phyloP scores from a whole-genome alignment of 1,139 yeast genomes.

The Blastobotrys indianensis region DNA sequence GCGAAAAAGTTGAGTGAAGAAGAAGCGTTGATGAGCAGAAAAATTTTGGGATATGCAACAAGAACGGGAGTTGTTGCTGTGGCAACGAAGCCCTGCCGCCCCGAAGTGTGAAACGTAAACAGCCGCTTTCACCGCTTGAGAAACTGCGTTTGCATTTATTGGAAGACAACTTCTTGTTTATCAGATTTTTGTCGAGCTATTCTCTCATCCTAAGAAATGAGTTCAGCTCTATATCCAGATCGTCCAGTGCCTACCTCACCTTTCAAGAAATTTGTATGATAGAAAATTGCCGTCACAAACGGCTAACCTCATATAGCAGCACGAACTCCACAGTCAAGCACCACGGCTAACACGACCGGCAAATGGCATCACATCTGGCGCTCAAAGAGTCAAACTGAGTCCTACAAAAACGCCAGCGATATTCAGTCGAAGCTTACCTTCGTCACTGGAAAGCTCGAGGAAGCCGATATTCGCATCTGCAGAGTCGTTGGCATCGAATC shows the following conservation, averaged over 20 bases:
- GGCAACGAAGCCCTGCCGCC: neutral
- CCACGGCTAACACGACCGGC: neutral
- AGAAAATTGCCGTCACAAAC: neutral
- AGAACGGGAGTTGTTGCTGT: neutral
- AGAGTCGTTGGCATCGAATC: constrained; percentile 9
- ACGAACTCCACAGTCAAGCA: neutral
- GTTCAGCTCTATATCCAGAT: constrained; percentile 13
- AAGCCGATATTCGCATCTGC: constrained; percentile 3
- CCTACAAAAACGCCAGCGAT: constrained; percentile 3
- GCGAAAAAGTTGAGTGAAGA: neutral
- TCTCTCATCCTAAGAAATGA: constrained; percentile 4
- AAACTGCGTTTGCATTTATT: constrained; percentile 1
- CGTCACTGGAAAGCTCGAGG: constrained; percentile 2
- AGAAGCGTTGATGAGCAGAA: neutral
- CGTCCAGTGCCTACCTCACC: constrained; percentile 8
- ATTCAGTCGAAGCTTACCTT: neutral
- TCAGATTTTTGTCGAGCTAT: neutral
- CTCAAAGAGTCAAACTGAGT: constrained; percentile 4
- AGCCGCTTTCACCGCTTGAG: neutral
- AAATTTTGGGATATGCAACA: neutral
- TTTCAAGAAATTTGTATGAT: constrained; percentile 6
- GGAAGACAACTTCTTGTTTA: neutral
- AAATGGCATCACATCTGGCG: neutral
- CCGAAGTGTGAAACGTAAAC: neutral
- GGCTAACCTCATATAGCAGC: constrained; percentile 1